Conservation (phyloP, 23 red algal species). For the Cyanidiococcus yangmingshanensis region DNA sequence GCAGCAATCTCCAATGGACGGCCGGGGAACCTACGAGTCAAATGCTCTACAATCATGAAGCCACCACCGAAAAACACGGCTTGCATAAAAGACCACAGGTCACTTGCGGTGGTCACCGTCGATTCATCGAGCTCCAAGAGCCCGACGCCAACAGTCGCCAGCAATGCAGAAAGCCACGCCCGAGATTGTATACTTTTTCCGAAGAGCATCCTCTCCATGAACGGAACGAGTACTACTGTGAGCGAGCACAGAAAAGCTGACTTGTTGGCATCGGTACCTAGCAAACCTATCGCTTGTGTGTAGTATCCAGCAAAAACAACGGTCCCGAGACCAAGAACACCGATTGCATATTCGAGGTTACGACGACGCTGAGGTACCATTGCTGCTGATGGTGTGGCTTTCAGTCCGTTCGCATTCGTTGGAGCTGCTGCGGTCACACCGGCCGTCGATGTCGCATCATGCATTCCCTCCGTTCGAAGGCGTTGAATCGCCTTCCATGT, state of each 20-base stretch:
- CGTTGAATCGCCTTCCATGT: slow-evolving; percentile 15
- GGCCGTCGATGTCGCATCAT: background rate
- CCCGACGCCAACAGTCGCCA: slow-evolving; percentile 44
- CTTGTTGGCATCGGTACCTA: slow-evolving; percentile 34
- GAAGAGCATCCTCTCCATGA: slow-evolving; percentile 23
- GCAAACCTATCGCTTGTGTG: slow-evolving; percentile 44
- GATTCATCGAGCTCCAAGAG: slow-evolving; percentile 38
- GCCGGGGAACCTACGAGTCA: background rate
- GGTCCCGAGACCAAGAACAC: slow-evolving; percentile 21
- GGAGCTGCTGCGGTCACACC: background rate
- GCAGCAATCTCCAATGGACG: background rate
- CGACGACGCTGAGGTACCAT: background rate
- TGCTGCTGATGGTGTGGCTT: background rate
- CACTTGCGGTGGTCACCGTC: background rate
- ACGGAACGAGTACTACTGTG: slow-evolving; percentile 55
- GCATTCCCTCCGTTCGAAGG: background rate
- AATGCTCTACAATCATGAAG: slow-evolving; percentile 26
- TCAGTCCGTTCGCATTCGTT: background rate
- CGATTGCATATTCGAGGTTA: background rate
- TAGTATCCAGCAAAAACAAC: slow-evolving; percentile 45
- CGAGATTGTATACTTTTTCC: background rate
- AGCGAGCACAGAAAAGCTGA: slow-evolving; percentile 72
- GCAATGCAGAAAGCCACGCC: slow-evolving; percentile 28
- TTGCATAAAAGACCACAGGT: slow-evolving; percentile 50
- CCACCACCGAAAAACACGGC: slow-evolving; percentile 47